Evolutionary conservation across 1,284 basidiomycete genomes (phyloP), one percentile per base, ranked within the genome.

Genomic region (Leccinum solheimii): DNA sequence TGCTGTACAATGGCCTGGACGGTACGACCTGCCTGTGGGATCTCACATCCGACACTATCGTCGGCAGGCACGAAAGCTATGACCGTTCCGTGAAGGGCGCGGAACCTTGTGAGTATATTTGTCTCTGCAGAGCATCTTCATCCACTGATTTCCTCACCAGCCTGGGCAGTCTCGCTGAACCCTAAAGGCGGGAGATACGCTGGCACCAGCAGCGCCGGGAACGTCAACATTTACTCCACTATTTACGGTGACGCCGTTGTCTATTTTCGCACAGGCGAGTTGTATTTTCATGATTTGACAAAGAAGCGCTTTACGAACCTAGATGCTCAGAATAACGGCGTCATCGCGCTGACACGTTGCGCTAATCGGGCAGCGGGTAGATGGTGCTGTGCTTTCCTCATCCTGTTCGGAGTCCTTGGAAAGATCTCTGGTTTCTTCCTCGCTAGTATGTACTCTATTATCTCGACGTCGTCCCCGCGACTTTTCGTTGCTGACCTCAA

Each of bases 391-490:
- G 72, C 72, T 62, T 90, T 90, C 79, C 84, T 91, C 67, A 86
- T 90, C 68, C 74, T 90, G 13, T 89, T 87, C 66, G 91, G 90
- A 5, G 75, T 92, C 51, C 78, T 94, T 1, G 91, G 91, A 53
- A 94, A 94, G 73, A 79, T 94, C 49, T 88, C 88, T 2, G 91
- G 90, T 0, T 85, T 91, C 30, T 91, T 92, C 76, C 81, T 93
- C 5, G 84, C 90, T 83, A 66, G 30, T 32, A 32, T 57, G 81
- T 77, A 16, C 48, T 14, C 9, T 30, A 30, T 30, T 30, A 30
- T 32, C 50, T 52, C 27, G 26, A n/a, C 10, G 21, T 8, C 32
- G 8, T 14, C 19, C n/a, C 16, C 23, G 1, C 34, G 23, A 11
- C 50, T 8, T 50, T 55, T 55, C 19, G 10, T 55, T 55, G 21